phyloP scores from a whole-genome alignment of 139 green algal species.

The Ettlia oleoabundans region DNA sequence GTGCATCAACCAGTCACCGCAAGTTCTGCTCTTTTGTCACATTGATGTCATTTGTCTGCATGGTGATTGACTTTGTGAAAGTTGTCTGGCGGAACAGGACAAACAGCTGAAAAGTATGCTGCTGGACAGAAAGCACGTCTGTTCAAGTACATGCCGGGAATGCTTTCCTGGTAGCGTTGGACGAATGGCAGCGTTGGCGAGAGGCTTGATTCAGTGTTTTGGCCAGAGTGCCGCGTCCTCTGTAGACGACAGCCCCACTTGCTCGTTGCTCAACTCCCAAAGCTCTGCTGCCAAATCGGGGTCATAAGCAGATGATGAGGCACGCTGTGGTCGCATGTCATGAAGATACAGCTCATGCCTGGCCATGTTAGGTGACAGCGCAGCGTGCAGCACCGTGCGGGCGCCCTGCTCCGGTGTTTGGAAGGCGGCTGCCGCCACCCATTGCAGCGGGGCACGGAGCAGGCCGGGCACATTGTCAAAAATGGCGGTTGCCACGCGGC shows the following conservation, averaged over 20 bases:
- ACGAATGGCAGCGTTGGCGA: too few relatives aligned
- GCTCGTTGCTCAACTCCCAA: slow-evolving; percentile 32
- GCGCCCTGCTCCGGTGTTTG: slow-evolving; percentile 48
- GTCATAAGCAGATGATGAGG: slow-evolving; percentile 25
- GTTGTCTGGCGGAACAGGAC: too few relatives aligned
- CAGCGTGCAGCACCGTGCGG: slow-evolving; percentile 37
- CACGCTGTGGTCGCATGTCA: neutral
- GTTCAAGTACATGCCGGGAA: too few relatives aligned
- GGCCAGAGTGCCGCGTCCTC: slow-evolving; percentile 39
- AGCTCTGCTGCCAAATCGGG: slow-evolving; percentile 11
- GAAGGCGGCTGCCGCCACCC: slow-evolving; percentile 25
- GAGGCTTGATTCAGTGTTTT: neutral
- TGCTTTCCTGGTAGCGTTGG: too few relatives aligned
- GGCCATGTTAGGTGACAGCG: slow-evolving; percentile 19
- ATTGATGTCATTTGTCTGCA: too few relatives aligned
- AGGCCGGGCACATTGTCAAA: slow-evolving; percentile 20
- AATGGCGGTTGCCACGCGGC: slow-evolving; percentile 45
- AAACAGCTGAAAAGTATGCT: neutral
- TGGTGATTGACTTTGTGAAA: too few relatives aligned
- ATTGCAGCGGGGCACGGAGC: neutral
- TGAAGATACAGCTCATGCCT: slow-evolving; percentile 45
- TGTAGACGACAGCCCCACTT: slow-evolving; percentile 20
- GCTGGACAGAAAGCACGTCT: too few relatives aligned
- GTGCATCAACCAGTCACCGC: too few relatives aligned
- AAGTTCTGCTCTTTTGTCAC: too few relatives aligned